Evolutionary conservation across 1,284 basidiomycete species (phyloP).

Genomic region (Agaricales sp.): DNA sequence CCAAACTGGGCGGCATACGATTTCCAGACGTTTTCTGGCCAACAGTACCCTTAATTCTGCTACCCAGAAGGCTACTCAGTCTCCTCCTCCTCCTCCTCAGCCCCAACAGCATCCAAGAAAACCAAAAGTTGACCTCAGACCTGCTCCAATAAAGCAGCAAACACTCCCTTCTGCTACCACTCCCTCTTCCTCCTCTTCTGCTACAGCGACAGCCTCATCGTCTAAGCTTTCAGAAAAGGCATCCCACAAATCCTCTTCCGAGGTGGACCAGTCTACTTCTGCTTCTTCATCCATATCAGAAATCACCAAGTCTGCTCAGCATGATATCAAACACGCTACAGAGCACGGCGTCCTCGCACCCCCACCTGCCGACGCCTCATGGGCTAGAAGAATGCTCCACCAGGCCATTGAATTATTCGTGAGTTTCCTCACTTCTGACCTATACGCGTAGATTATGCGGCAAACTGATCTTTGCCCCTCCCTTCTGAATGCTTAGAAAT

Average conservation of each 20-base stretch:
- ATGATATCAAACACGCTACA: slow-evolving; percentile 55
- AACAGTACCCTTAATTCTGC: slow-evolving; percentile 6
- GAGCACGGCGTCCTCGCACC: slow-evolving; percentile 58
- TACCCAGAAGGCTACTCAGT: slow-evolving; percentile 10
- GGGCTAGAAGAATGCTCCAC: slow-evolving; percentile 46
- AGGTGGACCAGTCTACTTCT: not conserved
- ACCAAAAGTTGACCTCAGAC: slow-evolving; percentile 50
- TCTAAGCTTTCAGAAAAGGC: slow-evolving; percentile 13
- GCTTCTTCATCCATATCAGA: slow-evolving; percentile 11
- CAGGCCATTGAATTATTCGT: slow-evolving; percentile 64
- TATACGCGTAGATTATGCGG: not conserved
- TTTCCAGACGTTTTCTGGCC: not conserved
- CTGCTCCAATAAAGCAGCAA: slow-evolving; percentile 49
- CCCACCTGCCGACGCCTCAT: slow-evolving; percentile 48
- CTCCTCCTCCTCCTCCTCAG: slow-evolving; percentile 10
- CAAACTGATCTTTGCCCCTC: slow-evolving; percentile 9
- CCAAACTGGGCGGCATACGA: not conserved
- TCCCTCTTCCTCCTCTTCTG: slow-evolving; percentile 13
- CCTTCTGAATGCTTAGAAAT: slow-evolving; percentile 45
- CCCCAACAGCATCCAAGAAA: slow-evolving; percentile 25
- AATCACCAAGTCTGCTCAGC: slow-evolving; percentile 38
- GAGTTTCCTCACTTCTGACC: slow-evolving; percentile 15
- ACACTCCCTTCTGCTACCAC: too few species aligned
- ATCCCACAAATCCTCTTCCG: slow-evolving; percentile 12
- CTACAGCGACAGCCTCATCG: slow-evolving; percentile 10